A percentile compares a stretch with the other conserved stretches of the same genome.
Evolutionary conservation across 2,329 filamentous ascomycete species (phyloP).

Genomic region (Knufia fluminis): DNA sequence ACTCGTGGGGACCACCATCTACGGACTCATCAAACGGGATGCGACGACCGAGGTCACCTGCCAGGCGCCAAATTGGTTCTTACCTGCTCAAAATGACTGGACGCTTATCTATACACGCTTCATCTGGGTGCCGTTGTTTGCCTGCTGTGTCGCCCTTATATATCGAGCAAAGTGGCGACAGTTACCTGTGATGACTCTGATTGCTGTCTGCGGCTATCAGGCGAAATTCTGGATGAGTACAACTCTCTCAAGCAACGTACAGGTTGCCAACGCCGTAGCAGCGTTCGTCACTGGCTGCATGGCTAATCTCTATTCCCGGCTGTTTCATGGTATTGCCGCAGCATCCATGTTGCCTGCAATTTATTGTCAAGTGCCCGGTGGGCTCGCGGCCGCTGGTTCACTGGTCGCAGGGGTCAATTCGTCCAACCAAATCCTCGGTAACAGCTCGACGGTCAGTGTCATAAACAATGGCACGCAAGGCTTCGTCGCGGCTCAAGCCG

Average conservation of each 20-base stretch:
- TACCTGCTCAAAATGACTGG: slow-evolving; percentile 39
- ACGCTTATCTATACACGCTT: slow-evolving; percentile 43
- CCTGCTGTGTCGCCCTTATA: slow-evolving; percentile 64
- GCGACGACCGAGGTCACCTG: slow-evolving; percentile 17
- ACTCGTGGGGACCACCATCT: slow-evolving; percentile 56
- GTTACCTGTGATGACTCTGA: slow-evolving; percentile 63
- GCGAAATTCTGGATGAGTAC: slow-evolving; percentile 64
- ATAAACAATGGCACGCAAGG: slow-evolving; percentile 30
- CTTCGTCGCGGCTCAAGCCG: slow-evolving; percentile 16
- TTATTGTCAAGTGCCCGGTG: slow-evolving; percentile 58
- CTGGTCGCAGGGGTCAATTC: slow-evolving; percentile 48
- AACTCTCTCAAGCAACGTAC: slow-evolving; percentile 59
- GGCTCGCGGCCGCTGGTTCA: slow-evolving; percentile 49
- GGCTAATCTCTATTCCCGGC: slow-evolving; percentile 67
- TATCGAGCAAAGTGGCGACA: slow-evolving; percentile 77
- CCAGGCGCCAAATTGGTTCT: slow-evolving; percentile 13
- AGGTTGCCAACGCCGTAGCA: slow-evolving; percentile 68
- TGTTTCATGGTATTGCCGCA: slow-evolving; percentile 67
- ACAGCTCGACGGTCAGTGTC: slow-evolving; percentile 35
- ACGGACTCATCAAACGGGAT: slow-evolving; percentile 26
- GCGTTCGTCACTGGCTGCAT: slow-evolving; percentile 67
- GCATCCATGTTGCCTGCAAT: slow-evolving; percentile 81
- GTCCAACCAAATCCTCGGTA: slow-evolving; percentile 31
- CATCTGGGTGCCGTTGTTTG: slow-evolving; percentile 64
- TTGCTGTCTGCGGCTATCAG: slow-evolving; percentile 63